Base-by-base conservation (phyloP, 163 green algal genomes). In the Volvox carteri region DNA sequence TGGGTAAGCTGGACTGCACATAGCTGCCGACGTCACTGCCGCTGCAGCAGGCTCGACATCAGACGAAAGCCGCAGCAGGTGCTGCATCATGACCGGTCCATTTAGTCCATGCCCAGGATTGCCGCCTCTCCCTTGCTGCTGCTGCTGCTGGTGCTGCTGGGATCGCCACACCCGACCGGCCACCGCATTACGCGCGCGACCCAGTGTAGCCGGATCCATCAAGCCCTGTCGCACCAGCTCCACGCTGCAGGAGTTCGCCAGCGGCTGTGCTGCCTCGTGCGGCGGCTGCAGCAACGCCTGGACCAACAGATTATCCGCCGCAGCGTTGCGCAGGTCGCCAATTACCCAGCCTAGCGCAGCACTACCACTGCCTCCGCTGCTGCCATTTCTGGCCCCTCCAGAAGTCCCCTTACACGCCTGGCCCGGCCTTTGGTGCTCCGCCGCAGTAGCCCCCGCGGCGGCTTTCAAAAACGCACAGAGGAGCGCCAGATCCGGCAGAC, bases 231-330 rank as follows among this genome's bases (percentile, higher is more conserved):
- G 46, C 21, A 72, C 46, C 46, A 87, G 19, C 18, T 41, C 81
- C 0, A 35, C n/a, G 60, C 30, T 14, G 21, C 30, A 54, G 1
- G 65, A 70, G 65, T 79, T 80, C 7, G 65, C 44, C 46, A 80
- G 23, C 33, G 81, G 81, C 65, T 72, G 67, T 39, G 77, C 28
- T 35, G n/a, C 41, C 0, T 44, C 19, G 19, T 48, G 48, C 46
- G 44, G 54, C 30, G 81, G 81, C 48, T 56, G 65, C 81, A 87
- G 81, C 65, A 87, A 35, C 46, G 81, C 81, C 35, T 54, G 46
- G 28, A 80, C 62, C 4, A 87, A 46, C 48, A 79, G 46, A 65
- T 80, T 72, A 35, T 87, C 81, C 0, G 28, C 23, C 1, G 67
- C 81, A 2, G 81, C 81, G 4, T 2, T 23, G 7, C 81, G 65